phyloP scores from a whole-genome alignment of 2,329 filamentous ascomycete genomes.

The Arachnopeziza araneosa region DNA sequence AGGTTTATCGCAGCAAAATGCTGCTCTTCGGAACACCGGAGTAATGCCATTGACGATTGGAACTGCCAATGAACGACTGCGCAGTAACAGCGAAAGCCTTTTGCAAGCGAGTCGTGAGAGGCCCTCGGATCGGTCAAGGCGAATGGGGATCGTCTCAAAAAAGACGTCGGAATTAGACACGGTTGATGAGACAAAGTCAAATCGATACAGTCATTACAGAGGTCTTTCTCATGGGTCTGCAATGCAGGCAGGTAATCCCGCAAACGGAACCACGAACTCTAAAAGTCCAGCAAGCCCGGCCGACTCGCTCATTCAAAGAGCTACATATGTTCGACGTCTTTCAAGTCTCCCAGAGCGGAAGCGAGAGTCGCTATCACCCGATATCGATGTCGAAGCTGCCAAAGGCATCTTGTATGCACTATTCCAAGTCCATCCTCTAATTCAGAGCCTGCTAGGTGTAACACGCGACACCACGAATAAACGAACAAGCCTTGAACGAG shows the following conservation, averaged over 20 bases:
- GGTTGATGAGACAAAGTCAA: constrained; percentile 55
- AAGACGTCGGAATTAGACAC: constrained; percentile 56
- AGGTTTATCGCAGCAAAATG: constrained; percentile 62
- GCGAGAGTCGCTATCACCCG: constrained; percentile 54
- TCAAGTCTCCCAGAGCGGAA: constrained; percentile 58
- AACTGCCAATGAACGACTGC: constrained; percentile 61
- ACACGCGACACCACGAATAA: constrained; percentile 55
- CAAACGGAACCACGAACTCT: constrained; percentile 22
- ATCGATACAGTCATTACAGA: constrained; percentile 61
- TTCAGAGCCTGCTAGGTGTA: constrained; percentile 59
- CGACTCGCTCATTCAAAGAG: constrained; percentile 49
- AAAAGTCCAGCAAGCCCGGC: constrained; percentile 54
- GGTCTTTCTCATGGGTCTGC: constrained; percentile 64
- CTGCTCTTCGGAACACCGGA: constrained; percentile 59
- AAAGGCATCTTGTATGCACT: constrained; percentile 63
- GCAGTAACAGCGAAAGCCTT: constrained; percentile 60
- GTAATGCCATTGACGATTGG: constrained; percentile 67
- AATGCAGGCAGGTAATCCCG: constrained; percentile 44
- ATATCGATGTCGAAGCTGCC: constrained; percentile 58
- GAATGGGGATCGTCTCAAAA: constrained; percentile 60
- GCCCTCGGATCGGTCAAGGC: constrained; percentile 49
- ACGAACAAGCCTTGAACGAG: constrained; percentile 58
- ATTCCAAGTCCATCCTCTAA: constrained; percentile 63
- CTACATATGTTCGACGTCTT: constrained; percentile 57
- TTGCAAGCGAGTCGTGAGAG: constrained; percentile 41